phyloP scores from a whole-genome alignment of 176 grass and related monocot genomes.

The Calamus simplicifolius region DNA sequence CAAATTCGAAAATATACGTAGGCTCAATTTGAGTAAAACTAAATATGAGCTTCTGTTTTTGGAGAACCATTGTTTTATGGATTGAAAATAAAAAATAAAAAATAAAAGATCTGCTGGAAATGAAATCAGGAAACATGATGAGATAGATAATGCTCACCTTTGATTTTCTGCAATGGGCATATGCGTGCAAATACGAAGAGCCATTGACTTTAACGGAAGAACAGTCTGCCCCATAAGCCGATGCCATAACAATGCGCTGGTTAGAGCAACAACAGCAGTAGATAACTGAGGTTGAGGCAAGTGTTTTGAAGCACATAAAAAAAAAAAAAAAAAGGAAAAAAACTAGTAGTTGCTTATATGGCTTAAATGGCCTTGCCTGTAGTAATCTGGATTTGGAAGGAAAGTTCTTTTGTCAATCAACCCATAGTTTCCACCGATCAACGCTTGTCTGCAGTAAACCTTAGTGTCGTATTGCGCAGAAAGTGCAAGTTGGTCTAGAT shows the following conservation, averaged over 20 bases:
- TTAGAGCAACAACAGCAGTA: background rate
- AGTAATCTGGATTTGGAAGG: constrained; percentile 93
- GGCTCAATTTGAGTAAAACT: too few relatives aligned
- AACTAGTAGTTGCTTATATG: too few relatives aligned
- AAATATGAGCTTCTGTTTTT: too few relatives aligned
- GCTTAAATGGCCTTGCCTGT: constrained; percentile 41
- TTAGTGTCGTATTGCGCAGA: constrained; percentile 81
- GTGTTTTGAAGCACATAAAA: constrained; percentile 25
- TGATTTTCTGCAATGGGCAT: constrained; percentile 69
- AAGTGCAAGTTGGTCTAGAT: constrained; percentile 87
- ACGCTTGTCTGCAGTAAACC: constrained; percentile 85
- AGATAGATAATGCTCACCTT: constrained; percentile 28
- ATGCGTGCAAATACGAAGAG: constrained; percentile 71
- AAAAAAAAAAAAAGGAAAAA: too few relatives aligned
- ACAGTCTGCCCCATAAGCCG: constrained; percentile 75
- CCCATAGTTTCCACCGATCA: constrained; percentile 93
- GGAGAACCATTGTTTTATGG: too few relatives aligned
- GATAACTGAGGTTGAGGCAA: too few relatives aligned
- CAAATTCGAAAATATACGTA: too few relatives aligned
- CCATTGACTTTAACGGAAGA: constrained; percentile 54
- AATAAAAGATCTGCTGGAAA: too few relatives aligned
- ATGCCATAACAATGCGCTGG: constrained; percentile 90
- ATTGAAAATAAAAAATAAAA: too few relatives aligned
- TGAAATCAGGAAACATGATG: background rate
- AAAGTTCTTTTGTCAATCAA: constrained; percentile 80